Evolutionary conservation across 805 yeast species (phyloP), one percentile per base, ranked within the genome.

Genomic region (Sugiyamaella chiloensis): DNA sequence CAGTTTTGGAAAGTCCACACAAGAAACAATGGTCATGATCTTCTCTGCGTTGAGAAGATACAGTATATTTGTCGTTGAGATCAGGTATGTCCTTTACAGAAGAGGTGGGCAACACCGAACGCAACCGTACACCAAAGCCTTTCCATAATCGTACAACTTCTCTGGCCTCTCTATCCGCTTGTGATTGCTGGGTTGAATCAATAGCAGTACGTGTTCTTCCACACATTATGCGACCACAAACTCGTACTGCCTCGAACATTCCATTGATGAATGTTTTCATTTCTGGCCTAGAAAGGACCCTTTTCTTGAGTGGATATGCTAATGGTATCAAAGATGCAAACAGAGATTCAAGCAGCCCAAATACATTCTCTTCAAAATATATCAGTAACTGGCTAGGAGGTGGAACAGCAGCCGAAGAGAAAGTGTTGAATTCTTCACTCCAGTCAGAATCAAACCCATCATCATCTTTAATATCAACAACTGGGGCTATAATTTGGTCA

Each of bases 351-450:
- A 54, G 37, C 1, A 44, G 16, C 5, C 52, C 52, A 11, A 58
- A 34, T 9, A 54, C 54, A 19, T 64, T 58, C 42, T 52, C 54
- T 5, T 46, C 58, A 1, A 51, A 58, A 1, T 12, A 53, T 1
- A 20, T 16, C 4, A 51, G 48, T 3, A 50, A 44, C 2, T 54
- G 60, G 34, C 54, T 65, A 8, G 71, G 65, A 12, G 62, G 60
- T 4, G 67, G 66, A 23, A 48, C 42, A n/a, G 44, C n/a, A 2
- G 43, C 41, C 8, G 41, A 24, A 7, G 44, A 12, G 24, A 42
- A 27, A 20, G 17, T 24, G 21, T 48, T 43, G 31, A 47, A 54
- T n/a, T 37, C 53, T 27, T 34, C 37, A 34, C 37, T 34, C 37
- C 37, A 34, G 21, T 16, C 37, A 3, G 21, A 4, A 12, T 34